phyloP scores from a whole-genome alignment of 176 grass and related monocot species.

The bread wheat (Triticum aestivum) region DNA sequence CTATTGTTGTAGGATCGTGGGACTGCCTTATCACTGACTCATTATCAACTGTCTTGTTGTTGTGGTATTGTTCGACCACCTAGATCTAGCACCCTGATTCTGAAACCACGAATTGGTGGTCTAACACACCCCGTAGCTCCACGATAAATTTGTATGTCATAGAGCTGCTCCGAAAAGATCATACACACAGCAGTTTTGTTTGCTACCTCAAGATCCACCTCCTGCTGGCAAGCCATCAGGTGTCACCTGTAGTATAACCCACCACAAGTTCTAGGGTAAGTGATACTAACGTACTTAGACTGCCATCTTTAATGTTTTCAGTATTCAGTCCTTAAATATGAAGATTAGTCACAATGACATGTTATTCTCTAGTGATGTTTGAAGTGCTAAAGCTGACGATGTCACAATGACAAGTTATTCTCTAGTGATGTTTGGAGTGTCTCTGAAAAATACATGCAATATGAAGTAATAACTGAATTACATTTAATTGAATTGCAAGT shows the following conservation, averaged over 20 bases:
- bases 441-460: background rate
- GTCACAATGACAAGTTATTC: background rate
- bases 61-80: background rate
- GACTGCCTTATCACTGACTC: background rate
- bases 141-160: too few species aligned
- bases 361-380: background rate
- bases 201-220: background rate
- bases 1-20: background rate
- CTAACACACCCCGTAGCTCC: background rate
- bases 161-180: too few species aligned
- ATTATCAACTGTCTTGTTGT: background rate
- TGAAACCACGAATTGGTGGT: background rate
- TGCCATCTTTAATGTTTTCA: background rate
- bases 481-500: background rate
- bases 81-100: background rate
- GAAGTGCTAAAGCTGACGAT: background rate
- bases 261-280: background rate
- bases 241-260: too few species aligned
- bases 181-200: too few species aligned
- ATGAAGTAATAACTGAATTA: background rate
- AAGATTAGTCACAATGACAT: background rate
- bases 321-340: too few species aligned
- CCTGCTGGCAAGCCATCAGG: too few species aligned
- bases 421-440: background rate
- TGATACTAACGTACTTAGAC: background rate